Percentiles rank a stretch among this genome's conserved stretches.
phyloP scores from a whole-genome alignment of 352 stramenopile genomes.

The Elongisporangium anandrum region DNA sequence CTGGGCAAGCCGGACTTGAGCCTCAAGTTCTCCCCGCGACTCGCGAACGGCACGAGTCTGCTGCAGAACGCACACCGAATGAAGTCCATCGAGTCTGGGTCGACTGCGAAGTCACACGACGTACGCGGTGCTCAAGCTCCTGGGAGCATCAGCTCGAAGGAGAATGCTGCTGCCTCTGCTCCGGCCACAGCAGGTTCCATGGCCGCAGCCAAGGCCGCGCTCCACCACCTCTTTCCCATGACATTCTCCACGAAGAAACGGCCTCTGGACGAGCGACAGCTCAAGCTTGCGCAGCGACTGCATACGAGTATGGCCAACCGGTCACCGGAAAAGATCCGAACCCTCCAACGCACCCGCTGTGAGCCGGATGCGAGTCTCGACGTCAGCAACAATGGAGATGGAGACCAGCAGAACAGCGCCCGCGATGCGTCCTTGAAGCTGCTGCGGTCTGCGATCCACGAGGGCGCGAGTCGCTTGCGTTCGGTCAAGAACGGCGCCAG shows the following conservation, averaged over 20 bases:
- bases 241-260: constrained; percentile 28
- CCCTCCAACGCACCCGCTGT: constrained; percentile 11
- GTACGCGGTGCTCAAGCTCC: constrained; percentile 4
- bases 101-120: constrained; percentile 13
- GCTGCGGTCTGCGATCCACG: constrained; percentile 46
- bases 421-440: constrained; percentile 39
- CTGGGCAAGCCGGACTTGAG: constrained; percentile 60
- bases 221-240: constrained; percentile 32
- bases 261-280: constrained; percentile 37
- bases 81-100: constrained; percentile 14
- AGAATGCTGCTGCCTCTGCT: neutral
- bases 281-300: constrained; percentile 43
- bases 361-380: neutral
- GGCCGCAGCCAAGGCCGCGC: constrained; percentile 1
- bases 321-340: constrained; percentile 35
- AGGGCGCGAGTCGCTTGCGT: constrained; percentile 42
- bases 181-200: constrained; percentile 3
- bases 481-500: constrained; percentile 40
- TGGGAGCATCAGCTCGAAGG: neutral
- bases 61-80: constrained; percentile 31
- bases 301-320: constrained; percentile 44
- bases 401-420: constrained; percentile 7
- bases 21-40: constrained; percentile 60
- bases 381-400: neutral
- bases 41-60: constrained; percentile 26